Evolutionary conservation across 176 grass and related monocot species (phyloP).

Genomic region (Lolium multiflorum): DNA sequence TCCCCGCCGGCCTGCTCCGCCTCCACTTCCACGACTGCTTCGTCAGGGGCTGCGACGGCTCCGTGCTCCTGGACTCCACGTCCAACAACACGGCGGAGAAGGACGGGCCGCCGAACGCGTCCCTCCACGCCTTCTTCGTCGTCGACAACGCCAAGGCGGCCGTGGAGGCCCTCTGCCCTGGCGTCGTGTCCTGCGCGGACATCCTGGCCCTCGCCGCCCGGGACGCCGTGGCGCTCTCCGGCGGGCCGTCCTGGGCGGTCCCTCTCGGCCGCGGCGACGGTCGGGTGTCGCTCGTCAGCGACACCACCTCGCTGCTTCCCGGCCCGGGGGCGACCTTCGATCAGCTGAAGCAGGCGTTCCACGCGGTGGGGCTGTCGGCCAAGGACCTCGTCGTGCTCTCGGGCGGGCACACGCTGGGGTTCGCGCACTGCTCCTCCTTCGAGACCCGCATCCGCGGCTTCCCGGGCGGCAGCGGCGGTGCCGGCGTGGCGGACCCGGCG

Average conservation of each 20-base stretch:
- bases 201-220: constrained; percentile 68
- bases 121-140: constrained; percentile 85
- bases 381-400: constrained; percentile 81
- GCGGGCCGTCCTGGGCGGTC: constrained; percentile 76
- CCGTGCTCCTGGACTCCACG: constrained; percentile 72
- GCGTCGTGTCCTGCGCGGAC: constrained; percentile 93
- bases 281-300: constrained; percentile 64
- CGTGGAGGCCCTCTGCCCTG: constrained; percentile 79
- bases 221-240: constrained; percentile 86
- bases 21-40: constrained; percentile 99
- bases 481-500: constrained; percentile 45
- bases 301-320: constrained; percentile 66
- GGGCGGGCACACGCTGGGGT: constrained; percentile 88
- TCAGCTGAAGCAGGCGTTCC: constrained; percentile 84
- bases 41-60: constrained; percentile 82
- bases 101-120: constrained; percentile 75
- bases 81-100: constrained; percentile 71
- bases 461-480: constrained; percentile 2
- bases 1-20: constrained; percentile 75
- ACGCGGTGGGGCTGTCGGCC: constrained; percentile 71
- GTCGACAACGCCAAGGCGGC: constrained; percentile 96
- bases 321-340: constrained; percentile 69
- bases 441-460: constrained; percentile 70
- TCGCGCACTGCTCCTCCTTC: constrained; percentile 95
- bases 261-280: constrained; percentile 76